phyloP scores from a whole-genome alignment of 225 moss, liverwort and hornwort species.

The Rhytidiadelphus loreus region DNA sequence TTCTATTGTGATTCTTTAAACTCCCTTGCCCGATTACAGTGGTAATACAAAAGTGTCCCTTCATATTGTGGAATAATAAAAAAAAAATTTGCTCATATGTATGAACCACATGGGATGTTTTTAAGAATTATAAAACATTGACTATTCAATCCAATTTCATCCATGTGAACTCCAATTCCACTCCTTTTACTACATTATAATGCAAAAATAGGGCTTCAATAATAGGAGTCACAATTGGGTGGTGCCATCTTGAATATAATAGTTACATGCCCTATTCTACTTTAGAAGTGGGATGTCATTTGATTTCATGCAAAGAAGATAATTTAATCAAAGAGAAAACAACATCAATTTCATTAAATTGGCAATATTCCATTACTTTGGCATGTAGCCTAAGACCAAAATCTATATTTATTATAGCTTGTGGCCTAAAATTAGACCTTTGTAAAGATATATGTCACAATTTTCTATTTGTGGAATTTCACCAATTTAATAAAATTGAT shows the following conservation, averaged over 20 bases:
- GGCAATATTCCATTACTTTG: background rate
- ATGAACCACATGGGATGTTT: fast-evolving
- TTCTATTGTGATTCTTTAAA: background rate
- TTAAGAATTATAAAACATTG: no score
- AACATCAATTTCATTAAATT: background rate
- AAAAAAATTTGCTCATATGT: background rate
- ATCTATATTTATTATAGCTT: background rate
- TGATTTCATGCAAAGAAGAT: background rate
- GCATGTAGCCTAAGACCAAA: fast-evolving
- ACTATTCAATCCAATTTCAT: background rate
- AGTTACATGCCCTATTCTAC: background rate
- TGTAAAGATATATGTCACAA: no score
- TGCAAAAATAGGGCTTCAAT: background rate
- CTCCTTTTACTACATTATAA: background rate
- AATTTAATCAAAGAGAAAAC: background rate
- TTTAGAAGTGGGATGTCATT: background rate
- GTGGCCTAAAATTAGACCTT: no score
- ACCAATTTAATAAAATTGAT: background rate
- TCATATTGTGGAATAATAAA: background rate
- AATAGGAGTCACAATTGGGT: fast-evolving
- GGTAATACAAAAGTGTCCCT: background rate
- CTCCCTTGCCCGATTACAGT: background rate
- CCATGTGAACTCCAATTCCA: background rate
- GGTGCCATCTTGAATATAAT: background rate
- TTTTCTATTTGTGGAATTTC: no score